Evolutionary conservation across 192 early-diverging fungal genomes (phyloP), one percentile per base, ranked within the genome.

Genomic region (Backusella westeae): DNA sequence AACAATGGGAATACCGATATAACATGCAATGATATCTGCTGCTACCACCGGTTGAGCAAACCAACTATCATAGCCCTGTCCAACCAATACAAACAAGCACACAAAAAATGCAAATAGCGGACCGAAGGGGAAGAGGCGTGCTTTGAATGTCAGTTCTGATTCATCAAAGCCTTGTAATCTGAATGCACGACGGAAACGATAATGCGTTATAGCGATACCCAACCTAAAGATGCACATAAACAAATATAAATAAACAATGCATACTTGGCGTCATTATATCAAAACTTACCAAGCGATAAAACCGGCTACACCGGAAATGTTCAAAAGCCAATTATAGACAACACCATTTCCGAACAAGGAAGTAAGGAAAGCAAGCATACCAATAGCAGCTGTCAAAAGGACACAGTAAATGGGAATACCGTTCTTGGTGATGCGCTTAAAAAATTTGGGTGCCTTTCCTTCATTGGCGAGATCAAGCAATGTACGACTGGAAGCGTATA

Each of bases 151-250:
- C 42, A 97, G 85, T 26, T 89, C 87, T 6, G 80, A 69, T 6
- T 91, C 74, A 21, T 78, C 75, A 73, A 85, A 87, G 6, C 90
- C 90, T 82, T 98, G 96, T 26, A 86, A 87, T 36, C 90, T 75
- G 69, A 90, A 93, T 17, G 95, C 95, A 26, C 87, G 85, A 59
- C 95, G 91, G 90, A 96, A 98, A 14, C 95, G 91, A 75, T 88
- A 91, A 74, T 98, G 96, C 49, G 91, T 91, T 8, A 93, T 72
- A 44, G 89, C 88, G 80, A 98, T 96, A 67, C 93, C 94, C 36
- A 95, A 66, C 53, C 53, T 59, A 59, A 14, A 44, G 4, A 14
- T 59, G 21, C 21, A 59, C 12, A 26, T 21, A 59, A 23, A 26
- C 1, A 23, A 26, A 26, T 53, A 53, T 53, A 53, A 53, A 53